Evolutionary conservation across 306 rosid species (phyloP), one percentile per base, ranked within the genome.

Genomic region (Glycyrrhiza uralensis): DNA sequence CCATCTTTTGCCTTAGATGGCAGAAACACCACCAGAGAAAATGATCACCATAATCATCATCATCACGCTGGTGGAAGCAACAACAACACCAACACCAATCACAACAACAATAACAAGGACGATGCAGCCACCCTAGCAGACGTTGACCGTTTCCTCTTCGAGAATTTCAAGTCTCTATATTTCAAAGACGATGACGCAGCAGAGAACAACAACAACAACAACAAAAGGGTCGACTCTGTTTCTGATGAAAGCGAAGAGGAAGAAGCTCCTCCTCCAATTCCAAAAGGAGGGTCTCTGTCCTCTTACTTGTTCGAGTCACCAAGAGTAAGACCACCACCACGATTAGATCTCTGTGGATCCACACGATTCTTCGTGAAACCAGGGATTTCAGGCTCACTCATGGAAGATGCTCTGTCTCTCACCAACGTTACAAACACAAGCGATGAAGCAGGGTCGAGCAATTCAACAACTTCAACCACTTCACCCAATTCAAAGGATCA

Each of bases 161-260:
- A 93, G 76, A 93, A 93, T 24, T 93, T 89, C 87, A 84, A 81
- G 78, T 90, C 98, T 6, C 77, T 89, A 0, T 93, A 78, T 49
- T 36, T 76, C 3, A 79, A 58, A 61, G 93, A 89, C 33, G 85
- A 83, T 1, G 85, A 72, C 3, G 77, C 41, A 62, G 18, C 5
- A 0, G 24, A 22, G 5, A 58, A 17, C 26, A 15, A 7, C 10
- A 35, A 3, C 29, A 5, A 15, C 24, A 20, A 2, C 2, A 46
- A 15, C 61, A 59, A 14, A 76, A 57, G 51, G 41, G 54, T 14
- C 38, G n/a, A n/a, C n/a, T n/a, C n/a, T n/a, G n/a, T n/a, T n/a
- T 65, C 62, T 2, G 79, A 20, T 5, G 24, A 42, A 10, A 76
- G 28, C 19, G 22, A 36, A 9, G 33, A 24, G 0, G 69, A 65